These are phyloP conservation scores for Collybia nuda DNA, from an alignment of 768 basidiomycete species.

Conservation along the genomic window DNA sequence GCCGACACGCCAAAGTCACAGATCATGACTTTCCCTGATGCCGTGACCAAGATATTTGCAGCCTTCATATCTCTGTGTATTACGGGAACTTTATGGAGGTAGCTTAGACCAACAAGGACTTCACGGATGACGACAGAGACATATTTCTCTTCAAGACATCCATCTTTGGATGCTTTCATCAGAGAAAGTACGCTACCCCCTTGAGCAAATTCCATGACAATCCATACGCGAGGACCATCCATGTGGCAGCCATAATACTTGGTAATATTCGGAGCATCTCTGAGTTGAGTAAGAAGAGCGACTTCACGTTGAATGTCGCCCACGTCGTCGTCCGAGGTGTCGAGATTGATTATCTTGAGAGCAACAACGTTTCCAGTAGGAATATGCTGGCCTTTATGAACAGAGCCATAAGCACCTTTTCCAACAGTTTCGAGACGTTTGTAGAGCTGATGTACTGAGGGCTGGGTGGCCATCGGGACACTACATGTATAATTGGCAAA, in stretches of 20 bases:
- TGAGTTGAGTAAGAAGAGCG: slow-evolving; percentile 83
- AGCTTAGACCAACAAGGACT: slow-evolving; percentile 81
- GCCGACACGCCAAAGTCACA: slow-evolving; percentile 99
- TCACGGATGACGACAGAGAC: slow-evolving; percentile 87
- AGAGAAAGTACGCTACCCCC: slow-evolving; percentile 92
- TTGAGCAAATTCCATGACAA: slow-evolving; percentile 96
- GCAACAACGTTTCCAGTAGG: slow-evolving; percentile 88
- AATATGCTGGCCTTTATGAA: slow-evolving; percentile 87
- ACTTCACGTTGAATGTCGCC: slow-evolving; percentile 97
- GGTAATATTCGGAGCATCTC: slow-evolving; percentile 89
- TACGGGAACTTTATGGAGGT: slow-evolving; percentile 90
- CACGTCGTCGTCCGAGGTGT: slow-evolving; percentile 95
- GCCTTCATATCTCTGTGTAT: slow-evolving; percentile 99
- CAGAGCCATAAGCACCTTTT: slow-evolving; percentile 94
- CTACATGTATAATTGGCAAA: neutral
- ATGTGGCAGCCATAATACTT: slow-evolving; percentile 97
- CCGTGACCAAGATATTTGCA: slow-evolving; percentile 91
- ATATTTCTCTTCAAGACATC: slow-evolving; percentile 85
- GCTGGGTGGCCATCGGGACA: slow-evolving; percentile 37
- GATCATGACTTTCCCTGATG: slow-evolving; percentile 88
- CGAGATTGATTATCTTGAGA: slow-evolving; percentile 98
- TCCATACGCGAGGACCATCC: slow-evolving; percentile 96
- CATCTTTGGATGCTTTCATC: slow-evolving; percentile 82
- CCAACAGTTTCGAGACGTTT: slow-evolving; percentile 90
- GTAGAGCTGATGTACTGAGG: slow-evolving; percentile 77